Percentiles rank a stretch among this genome's conserved stretches.
Evolutionary conservation across 2,329 filamentous ascomycete species (phyloP).

Genomic region (Lasiodiplodia sp.): DNA sequence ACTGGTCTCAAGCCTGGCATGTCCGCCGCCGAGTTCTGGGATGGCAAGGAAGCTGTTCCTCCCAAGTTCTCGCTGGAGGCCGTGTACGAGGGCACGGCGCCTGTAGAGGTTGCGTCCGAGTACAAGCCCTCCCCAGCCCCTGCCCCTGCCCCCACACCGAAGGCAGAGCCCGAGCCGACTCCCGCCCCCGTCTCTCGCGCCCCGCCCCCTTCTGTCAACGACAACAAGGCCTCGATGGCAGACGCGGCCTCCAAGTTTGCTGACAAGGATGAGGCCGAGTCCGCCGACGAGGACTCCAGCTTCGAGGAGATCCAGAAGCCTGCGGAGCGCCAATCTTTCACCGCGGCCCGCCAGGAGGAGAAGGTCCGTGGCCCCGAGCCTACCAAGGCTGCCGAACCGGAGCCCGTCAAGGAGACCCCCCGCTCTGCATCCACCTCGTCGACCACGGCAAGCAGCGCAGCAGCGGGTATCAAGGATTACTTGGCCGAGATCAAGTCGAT

Average conservation of each 20-base stretch:
- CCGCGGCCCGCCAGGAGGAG: slow-evolving; percentile 48
- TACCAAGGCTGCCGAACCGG: slow-evolving; percentile 46
- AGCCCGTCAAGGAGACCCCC: slow-evolving; percentile 35
- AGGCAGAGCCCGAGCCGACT: slow-evolving; percentile 55
- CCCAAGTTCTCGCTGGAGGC: slow-evolving; percentile 94
- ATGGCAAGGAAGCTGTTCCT: slow-evolving; percentile 82
- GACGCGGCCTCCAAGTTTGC: slow-evolving; percentile 86
- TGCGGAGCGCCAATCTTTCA: slow-evolving; percentile 63
- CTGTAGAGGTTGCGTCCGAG: slow-evolving; percentile 77
- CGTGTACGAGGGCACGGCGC: slow-evolving; percentile 83
- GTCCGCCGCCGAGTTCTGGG: slow-evolving; percentile 82
- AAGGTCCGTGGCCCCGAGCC: slow-evolving; percentile 46
- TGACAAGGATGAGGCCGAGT: slow-evolving; percentile 72
- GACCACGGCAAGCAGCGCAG: slow-evolving; percentile 52
- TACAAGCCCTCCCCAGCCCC: slow-evolving; percentile 62
- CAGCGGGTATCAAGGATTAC: slow-evolving; percentile 67
- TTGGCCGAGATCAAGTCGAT: slow-evolving; percentile 80
- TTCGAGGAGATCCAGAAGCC: slow-evolving; percentile 88
- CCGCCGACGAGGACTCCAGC: slow-evolving; percentile 73
- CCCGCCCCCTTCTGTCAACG: slow-evolving; percentile 74
- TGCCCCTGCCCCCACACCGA: slow-evolving; percentile 59
- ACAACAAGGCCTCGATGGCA: slow-evolving; percentile 87
- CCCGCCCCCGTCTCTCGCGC: slow-evolving; percentile 54
- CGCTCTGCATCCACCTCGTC: slow-evolving; percentile 43
- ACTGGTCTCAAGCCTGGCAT: slow-evolving; percentile 81